Conservation (phyloP, 2,329 filamentous ascomycete genomes). For the Ophiostoma sp. region DNA sequence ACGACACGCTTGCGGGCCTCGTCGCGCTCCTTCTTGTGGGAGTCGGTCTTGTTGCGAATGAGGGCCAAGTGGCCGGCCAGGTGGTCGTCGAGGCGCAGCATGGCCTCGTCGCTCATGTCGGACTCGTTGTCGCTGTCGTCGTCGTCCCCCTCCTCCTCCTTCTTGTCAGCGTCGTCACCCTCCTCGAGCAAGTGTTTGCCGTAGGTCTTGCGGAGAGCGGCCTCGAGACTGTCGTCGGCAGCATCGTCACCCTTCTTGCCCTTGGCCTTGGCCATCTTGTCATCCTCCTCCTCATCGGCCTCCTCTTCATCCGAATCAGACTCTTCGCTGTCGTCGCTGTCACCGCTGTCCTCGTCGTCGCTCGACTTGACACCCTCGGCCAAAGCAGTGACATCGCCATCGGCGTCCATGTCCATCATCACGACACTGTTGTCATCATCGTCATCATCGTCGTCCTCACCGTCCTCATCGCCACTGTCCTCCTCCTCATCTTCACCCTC, state of each 20-base stretch:
- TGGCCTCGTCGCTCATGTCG: constrained; percentile 94
- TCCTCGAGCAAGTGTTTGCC: constrained; percentile 45
- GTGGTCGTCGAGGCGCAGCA: constrained; percentile 84
- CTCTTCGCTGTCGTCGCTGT: constrained; percentile 39
- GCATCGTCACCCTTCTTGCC: constrained; percentile 38
- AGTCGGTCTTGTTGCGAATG: constrained; percentile 60
- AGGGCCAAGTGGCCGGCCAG: constrained; percentile 84
- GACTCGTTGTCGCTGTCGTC: constrained; percentile 63
- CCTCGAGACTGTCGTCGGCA: constrained; percentile 54
- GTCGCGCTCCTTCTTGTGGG: constrained; percentile 80
- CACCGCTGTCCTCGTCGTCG: constrained; percentile 36
- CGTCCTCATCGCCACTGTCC: constrained; percentile 46
- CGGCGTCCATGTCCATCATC: constrained; percentile 44
- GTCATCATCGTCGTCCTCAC: constrained; percentile 44
- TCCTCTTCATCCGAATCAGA: constrained; percentile 44
- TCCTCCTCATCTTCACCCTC: constrained; percentile 46
- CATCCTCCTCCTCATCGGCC: background rate
- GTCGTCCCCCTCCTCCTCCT: constrained; percentile 47
- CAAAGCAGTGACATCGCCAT: constrained; percentile 44
- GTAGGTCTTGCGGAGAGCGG: constrained; percentile 69
- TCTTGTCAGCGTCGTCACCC: constrained; percentile 59
- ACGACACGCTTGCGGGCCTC: constrained; percentile 86
- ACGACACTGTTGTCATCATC: constrained; percentile 49
- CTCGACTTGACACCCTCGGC: constrained; percentile 43
- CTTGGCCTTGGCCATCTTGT: background rate